Evolutionary conservation across 176 grass and related monocot species (phyloP).

Genomic region (Cymbopogon citratus): DNA sequence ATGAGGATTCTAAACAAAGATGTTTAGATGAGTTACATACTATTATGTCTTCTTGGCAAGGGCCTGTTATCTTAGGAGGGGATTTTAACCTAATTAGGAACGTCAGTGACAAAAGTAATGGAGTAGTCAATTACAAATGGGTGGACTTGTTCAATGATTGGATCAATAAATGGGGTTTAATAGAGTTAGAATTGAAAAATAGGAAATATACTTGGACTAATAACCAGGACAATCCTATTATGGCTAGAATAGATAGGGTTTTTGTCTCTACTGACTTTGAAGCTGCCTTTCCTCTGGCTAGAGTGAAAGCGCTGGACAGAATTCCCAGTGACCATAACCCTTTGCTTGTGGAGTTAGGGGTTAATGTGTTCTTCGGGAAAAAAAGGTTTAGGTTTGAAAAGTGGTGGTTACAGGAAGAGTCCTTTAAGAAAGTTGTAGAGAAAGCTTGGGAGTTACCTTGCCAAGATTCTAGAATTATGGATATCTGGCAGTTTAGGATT

Average conservation of each 20-base stretch:
- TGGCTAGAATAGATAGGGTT: background rate
- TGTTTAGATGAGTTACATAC: no score
- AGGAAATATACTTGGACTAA: background rate
- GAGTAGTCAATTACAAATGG: background rate
- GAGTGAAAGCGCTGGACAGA: background rate
- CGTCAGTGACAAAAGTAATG: background rate
- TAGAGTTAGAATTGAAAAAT: rapidly evolving
- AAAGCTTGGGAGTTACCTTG: background rate
- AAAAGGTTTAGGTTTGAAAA: background rate
- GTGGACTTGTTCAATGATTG: background rate
- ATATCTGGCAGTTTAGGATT: no score
- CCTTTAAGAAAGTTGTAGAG: background rate
- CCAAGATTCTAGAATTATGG: no score
- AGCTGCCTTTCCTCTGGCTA: background rate
- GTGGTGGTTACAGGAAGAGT: background rate
- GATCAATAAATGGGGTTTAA: background rate
- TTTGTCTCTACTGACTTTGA: background rate
- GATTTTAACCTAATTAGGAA: no score
- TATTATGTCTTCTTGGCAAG: no score
- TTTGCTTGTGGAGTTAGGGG: background rate
- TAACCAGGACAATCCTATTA: background rate
- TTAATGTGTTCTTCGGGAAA: background rate
- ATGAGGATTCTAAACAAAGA: no score
- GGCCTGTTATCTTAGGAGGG: no score
- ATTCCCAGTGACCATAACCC: background rate